Percentiles rank a stretch among this genome's conserved stretches.
phyloP scores from a whole-genome alignment of 2,329 filamentous ascomycete genomes.

The Fusarium nodosum region DNA sequence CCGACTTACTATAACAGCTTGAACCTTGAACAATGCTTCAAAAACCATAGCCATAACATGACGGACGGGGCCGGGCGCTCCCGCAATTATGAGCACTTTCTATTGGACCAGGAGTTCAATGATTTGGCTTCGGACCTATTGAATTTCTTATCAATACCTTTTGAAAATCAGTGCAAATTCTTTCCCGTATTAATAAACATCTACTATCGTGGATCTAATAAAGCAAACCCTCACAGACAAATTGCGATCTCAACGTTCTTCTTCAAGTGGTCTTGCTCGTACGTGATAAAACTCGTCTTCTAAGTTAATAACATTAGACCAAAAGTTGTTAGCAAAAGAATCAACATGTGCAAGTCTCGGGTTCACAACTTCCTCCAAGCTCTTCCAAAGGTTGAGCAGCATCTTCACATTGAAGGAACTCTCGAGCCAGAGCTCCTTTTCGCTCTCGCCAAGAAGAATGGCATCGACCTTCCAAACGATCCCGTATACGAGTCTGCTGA shows the following conservation, averaged over 20 bases:
- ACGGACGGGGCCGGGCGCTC: slow-evolving; percentile 36
- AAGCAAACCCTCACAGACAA: not conserved
- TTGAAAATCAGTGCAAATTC: slow-evolving; percentile 20
- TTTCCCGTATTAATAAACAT: not conserved
- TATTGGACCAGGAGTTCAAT: slow-evolving; percentile 28
- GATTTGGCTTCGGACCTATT: slow-evolving; percentile 20
- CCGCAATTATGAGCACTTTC: slow-evolving; percentile 31
- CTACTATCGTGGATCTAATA: not conserved
- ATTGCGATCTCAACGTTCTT: not conserved
- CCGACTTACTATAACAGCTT: not conserved
- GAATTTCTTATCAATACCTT: slow-evolving; percentile 15
- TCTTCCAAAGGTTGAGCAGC: slow-evolving; percentile 85
- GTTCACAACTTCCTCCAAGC: slow-evolving; percentile 70
- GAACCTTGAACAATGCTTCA: slow-evolving; percentile 1
- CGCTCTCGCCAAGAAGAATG: slow-evolving; percentile 75
- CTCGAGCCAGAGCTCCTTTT: slow-evolving; percentile 79
- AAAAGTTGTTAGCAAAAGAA: not conserved
- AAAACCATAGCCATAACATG: slow-evolving; percentile 5
- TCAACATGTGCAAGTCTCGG: slow-evolving; percentile 65
- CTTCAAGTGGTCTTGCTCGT: not conserved
- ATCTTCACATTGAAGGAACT: slow-evolving; percentile 83
- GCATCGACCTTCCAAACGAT: slow-evolving; percentile 72
- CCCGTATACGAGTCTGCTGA: slow-evolving; percentile 72
- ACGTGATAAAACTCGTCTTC: not conserved
- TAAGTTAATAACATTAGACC: not conserved